Conservation (phyloP, 192 early-diverging fungal species). For the Borealophlyctis nickersoniae region DNA sequence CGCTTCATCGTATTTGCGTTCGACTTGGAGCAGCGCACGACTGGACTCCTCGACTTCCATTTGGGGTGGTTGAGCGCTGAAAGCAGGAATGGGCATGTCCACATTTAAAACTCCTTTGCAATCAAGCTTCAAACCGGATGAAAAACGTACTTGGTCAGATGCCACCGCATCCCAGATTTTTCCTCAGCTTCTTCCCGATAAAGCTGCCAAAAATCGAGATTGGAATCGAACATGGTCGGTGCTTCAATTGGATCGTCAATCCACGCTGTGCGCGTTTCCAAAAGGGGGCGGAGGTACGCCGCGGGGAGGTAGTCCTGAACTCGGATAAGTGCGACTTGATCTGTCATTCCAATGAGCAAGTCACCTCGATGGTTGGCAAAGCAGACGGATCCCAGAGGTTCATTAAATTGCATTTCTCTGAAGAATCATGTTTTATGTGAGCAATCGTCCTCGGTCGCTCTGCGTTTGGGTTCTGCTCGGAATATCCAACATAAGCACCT, state of each 20-base stretch:
- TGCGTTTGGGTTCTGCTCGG: background rate
- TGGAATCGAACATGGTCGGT: constrained; percentile 43
- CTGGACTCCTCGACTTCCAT: background rate
- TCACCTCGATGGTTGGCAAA: constrained; percentile 48
- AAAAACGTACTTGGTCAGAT: constrained; percentile 23
- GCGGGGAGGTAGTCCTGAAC: constrained; percentile 50
- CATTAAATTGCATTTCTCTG: constrained; percentile 54
- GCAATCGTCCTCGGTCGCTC: too few species aligned
- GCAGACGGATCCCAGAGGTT: constrained; percentile 28
- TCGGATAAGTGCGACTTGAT: constrained; percentile 42
- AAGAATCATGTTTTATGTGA: background rate
- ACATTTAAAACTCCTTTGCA: too few species aligned
- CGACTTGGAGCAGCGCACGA: background rate
- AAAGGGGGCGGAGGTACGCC: constrained; percentile 27
- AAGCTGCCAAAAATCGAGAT: constrained; percentile 47
- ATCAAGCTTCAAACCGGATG: too few species aligned
- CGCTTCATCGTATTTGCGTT: background rate
- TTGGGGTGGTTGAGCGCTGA: too few species aligned
- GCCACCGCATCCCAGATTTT: constrained; percentile 31
- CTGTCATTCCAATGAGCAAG: constrained; percentile 39
- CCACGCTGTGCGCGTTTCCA: constrained; percentile 23
- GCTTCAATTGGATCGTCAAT: constrained; percentile 44
- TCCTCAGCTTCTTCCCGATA: constrained; percentile 25
- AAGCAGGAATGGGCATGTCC: too few species aligned
- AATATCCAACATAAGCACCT: constrained; percentile 16